Conservation (phyloP, 73 alveolate species). For the Uronychia setigera region DNA sequence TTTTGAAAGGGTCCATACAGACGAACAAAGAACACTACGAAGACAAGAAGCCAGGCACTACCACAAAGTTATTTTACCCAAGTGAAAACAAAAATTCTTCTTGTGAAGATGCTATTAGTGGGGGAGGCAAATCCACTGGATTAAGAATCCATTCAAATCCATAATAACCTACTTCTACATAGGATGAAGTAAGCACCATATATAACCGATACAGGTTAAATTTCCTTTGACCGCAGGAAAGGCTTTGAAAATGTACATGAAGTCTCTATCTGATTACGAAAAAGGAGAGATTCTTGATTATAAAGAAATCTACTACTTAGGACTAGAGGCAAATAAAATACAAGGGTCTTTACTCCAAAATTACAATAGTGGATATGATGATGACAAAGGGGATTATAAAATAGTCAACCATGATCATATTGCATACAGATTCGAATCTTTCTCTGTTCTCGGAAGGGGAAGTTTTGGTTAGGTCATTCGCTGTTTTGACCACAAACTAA, state of each 20-base stretch:
- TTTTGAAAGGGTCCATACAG: too few relatives aligned
- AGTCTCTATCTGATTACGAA: constrained; percentile 68
- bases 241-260: constrained; percentile 69
- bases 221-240: constrained; percentile 62
- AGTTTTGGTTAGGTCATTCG: constrained; percentile 7
- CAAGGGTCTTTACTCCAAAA: constrained; percentile 37
- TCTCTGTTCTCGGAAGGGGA: constrained; percentile 13
- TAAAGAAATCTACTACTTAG: constrained; percentile 66
- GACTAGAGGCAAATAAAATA: constrained; percentile 39
- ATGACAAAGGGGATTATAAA: constrained; percentile 91
- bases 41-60: background rate
- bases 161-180: background rate
- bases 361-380: constrained; percentile 70
- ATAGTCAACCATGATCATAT: constrained; percentile 87
- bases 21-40: too few relatives aligned
- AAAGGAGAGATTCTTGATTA: constrained; percentile 80
- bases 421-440: constrained; percentile 90
- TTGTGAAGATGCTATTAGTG: background rate
- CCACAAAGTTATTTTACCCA: background rate
- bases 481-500: constrained; percentile 70
- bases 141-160: background rate
- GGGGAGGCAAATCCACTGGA: background rate
- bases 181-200: background rate
- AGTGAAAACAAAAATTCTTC: background rate
- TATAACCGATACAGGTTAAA: background rate